Conservation (phyloP, 768 basidiomycete species). For the Mycena galopus region DNA sequence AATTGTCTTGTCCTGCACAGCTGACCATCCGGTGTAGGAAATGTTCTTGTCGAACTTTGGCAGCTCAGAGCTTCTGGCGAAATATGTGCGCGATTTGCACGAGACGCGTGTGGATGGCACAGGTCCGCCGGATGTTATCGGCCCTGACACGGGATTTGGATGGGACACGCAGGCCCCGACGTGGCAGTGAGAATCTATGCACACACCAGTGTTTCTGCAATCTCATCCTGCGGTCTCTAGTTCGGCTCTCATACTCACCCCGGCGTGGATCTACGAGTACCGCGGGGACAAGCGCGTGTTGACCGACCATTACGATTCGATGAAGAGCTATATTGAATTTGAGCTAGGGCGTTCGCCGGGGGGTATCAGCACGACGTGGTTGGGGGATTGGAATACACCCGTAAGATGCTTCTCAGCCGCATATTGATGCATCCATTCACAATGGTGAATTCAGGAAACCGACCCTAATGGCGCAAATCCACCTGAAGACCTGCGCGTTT, state of each 20-base stretch:
- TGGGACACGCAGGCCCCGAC: constrained; percentile 43
- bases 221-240: constrained; percentile 12
- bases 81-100: constrained; percentile 43
- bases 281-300: constrained; percentile 42
- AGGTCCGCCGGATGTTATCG: constrained; percentile 45
- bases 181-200: constrained; percentile 41
- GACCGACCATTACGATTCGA: constrained; percentile 40
- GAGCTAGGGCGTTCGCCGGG: constrained; percentile 44
- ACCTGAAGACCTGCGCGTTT: constrained; percentile 43
- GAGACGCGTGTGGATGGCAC: constrained; percentile 35
- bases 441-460: constrained; percentile 3
- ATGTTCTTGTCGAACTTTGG: constrained; percentile 46
- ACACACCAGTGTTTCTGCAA: background rate
- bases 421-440: background rate
- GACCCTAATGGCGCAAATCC: constrained; percentile 42
- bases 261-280: constrained; percentile 45
- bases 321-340: constrained; percentile 44
- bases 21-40: constrained; percentile 34
- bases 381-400: constrained; percentile 58
- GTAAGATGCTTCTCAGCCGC: constrained; percentile 53
- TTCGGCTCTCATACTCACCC: constrained; percentile 45
- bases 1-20: no score
- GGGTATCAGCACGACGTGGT: constrained; percentile 38
- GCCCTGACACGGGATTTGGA: constrained; percentile 44
- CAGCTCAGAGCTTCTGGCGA: constrained; percentile 40